phyloP scores from a whole-genome alignment of 1,284 basidiomycete species.

The Apiotrichum veenhuisii region DNA sequence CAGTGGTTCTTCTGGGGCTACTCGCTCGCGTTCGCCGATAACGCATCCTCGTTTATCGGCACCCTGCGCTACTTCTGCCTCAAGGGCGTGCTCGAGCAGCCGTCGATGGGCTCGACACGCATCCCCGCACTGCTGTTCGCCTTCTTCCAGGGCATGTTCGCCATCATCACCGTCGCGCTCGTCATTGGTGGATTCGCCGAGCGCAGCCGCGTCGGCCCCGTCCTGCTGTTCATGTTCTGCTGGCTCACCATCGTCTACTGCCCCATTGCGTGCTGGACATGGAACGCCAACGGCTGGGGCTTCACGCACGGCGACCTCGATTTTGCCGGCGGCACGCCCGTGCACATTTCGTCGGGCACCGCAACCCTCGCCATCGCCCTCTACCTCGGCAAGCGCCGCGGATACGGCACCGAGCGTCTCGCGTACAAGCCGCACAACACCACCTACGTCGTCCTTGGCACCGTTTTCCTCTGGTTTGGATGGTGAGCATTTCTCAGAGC shows the following conservation, averaged over 20 bases:
- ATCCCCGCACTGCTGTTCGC: constrained; percentile 83
- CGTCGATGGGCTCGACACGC: constrained; percentile 63
- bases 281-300: constrained; percentile 87
- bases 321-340: constrained; percentile 94
- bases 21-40: constrained; percentile 52
- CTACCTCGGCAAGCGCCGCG: constrained; percentile 82
- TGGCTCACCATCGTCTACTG: constrained; percentile 94
- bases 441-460: constrained; percentile 85
- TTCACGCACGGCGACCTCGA: constrained; percentile 74
- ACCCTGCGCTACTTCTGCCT: constrained; percentile 71
- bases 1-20: constrained; percentile 53
- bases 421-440: constrained; percentile 81
- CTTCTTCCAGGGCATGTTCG: constrained; percentile 59
- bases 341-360: constrained; percentile 85
- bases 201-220: constrained; percentile 78
- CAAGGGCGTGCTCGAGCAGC: constrained; percentile 70
- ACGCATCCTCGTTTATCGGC: constrained; percentile 52
- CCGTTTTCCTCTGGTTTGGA: constrained; percentile 95
- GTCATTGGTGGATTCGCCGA: constrained; percentile 90
- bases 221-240: constrained; percentile 81
- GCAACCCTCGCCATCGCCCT: constrained; percentile 87
- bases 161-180: constrained; percentile 59
- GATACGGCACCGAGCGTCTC: constrained; percentile 86
- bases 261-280: constrained; percentile 91
- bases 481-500: too few species aligned